Percentiles rank a stretch among this genome's conserved stretches.
phyloP scores from a whole-genome alignment of 257 asterid species.

The Nicotiana tomentosiformis region DNA sequence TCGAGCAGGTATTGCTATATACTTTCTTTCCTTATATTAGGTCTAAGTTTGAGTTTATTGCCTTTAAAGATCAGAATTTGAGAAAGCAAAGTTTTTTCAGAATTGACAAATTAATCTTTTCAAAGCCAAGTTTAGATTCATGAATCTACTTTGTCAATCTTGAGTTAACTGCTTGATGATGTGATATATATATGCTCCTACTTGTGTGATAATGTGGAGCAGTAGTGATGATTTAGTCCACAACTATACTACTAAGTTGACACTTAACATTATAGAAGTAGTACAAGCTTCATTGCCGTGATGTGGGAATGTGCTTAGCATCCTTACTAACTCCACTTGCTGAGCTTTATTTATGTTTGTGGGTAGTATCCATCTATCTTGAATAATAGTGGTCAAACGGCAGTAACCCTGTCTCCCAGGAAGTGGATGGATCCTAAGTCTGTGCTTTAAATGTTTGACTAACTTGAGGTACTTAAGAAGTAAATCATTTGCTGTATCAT shows the following conservation, averaged over 20 bases:
- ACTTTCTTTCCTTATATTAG: neutral
- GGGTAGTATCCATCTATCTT: neutral
- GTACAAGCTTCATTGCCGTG: neutral
- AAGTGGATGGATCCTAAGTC: neutral
- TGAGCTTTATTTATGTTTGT: neutral
- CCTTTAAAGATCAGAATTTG: neutral
- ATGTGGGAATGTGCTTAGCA: neutral
- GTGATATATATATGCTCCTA: neutral
- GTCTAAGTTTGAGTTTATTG: neutral
- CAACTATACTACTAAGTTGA: neutral
- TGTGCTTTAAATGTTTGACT: neutral
- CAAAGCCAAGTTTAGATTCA: neutral
- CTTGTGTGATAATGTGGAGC: neutral
- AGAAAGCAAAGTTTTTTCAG: neutral
- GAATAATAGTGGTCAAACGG: neutral
- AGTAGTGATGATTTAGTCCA: neutral
- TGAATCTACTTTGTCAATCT: neutral
- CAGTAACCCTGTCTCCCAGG: neutral
- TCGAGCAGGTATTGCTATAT: conserved; percentile 52
- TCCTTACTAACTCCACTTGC: neutral
- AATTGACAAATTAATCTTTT: neutral
- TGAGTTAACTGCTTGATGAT: neutral
- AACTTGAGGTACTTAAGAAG: neutral
- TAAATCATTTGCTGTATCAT: neutral
- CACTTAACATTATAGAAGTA: neutral